Evolutionary conservation across 306 rosid genomes (phyloP), one percentile per base, ranked within the genome.

Genomic region (Vigna hirtella): DNA sequence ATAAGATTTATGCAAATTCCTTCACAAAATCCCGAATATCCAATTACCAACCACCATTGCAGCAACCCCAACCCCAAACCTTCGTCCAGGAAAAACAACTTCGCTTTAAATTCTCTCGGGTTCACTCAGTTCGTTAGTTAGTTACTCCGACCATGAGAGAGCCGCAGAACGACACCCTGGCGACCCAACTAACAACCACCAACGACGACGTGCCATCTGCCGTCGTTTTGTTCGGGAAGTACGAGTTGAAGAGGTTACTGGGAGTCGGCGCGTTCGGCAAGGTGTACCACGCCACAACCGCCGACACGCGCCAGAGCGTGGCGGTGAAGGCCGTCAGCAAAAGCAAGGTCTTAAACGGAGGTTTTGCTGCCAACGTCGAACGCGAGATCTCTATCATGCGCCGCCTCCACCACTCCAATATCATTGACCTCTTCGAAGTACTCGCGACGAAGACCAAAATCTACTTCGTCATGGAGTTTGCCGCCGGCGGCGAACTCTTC

Each of bases 211-310:
- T 9, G 0, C 26, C 45, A 7, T 28, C 36, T 24, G 64, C 58
- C 14, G 72, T 58, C 45, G 74, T 85, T 66, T 66, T 86, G 72
- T 67, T 83, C 55, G 82, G 70, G 0, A 86, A 86, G 34, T 95
- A 95, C 84, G 82, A 88, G 58, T 22, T 92, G 1, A 80, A 84
- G 1, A 79, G 58, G 66, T 74, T 95, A 2, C 70, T 95, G 0
- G 98, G 98, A 0, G 53, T 80, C 3, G 98, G 98, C 2, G 95
- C 97, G 0, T 91, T 85, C 43, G 98, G 91, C 0, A 95, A 91
- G 82, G 98, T 95, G 7, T 95, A 89, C 79, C 93, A 89, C 66
- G 98, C 91, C 9, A 78, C 86, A 15, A 70, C 85, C 40, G 30
- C 91, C 10, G 6, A 4, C 2, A 85, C 84, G 0, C 91, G 92